These are phyloP conservation scores for Aphanomyces euteiches DNA, from an alignment of 352 stramenopile species.

Conservation along the genomic window DNA sequence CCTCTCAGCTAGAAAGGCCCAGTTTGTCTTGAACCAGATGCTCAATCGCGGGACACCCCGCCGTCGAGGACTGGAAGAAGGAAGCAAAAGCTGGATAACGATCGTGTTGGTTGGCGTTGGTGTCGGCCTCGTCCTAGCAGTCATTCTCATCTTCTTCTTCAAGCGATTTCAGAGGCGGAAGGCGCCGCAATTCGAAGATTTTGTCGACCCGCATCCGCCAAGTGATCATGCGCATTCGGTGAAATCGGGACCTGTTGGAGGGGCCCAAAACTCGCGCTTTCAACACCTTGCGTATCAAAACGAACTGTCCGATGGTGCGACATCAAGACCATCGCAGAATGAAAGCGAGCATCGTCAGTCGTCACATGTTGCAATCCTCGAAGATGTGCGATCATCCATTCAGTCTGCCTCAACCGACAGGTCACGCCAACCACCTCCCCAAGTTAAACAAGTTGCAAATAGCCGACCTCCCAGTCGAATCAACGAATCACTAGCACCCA, in stretches of 20 bases:
- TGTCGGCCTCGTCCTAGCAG: conserved; percentile 14
- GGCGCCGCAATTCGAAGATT: conserved; percentile 25
- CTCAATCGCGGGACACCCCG: not conserved
- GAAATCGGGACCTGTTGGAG: not conserved
- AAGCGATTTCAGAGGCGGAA: conserved; percentile 18
- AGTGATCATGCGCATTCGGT: not conserved
- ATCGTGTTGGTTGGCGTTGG: conserved; percentile 23
- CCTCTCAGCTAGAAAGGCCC: too few relatives aligned
- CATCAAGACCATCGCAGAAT: not conserved
- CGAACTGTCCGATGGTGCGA: not conserved
- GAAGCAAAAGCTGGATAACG: conserved; percentile 1
- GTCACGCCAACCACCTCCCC: not conserved
- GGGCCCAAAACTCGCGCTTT: not conserved
- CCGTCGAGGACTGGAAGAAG: conserved; percentile 3
- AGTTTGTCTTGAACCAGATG: not conserved
- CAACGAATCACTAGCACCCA: not conserved
- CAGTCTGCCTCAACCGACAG: too few relatives aligned
- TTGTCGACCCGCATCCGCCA: conserved; percentile 16
- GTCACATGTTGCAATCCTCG: not conserved
- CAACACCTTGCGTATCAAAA: not conserved
- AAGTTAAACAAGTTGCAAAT: not conserved
- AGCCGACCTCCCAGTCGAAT: not conserved
- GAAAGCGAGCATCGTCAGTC: not conserved
- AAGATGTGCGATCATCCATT: not conserved
- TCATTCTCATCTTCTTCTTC: conserved; percentile 8